Evolutionary conservation across 2,329 filamentous ascomycete species (phyloP).

Genomic region (Penicillium hordei): DNA sequence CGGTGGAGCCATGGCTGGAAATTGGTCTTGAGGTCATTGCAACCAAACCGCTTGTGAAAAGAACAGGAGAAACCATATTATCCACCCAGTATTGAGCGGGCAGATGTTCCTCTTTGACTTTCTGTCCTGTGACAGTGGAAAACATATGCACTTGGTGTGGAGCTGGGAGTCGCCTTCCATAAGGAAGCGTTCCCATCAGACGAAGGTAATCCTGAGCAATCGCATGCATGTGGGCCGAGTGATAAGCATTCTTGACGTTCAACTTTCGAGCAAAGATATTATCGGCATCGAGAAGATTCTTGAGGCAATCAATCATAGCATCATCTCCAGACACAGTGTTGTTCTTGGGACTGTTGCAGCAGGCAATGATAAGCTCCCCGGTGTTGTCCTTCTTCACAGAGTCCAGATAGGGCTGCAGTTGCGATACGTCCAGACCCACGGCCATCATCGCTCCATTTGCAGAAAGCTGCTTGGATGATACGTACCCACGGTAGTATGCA

Average conservation of each 20-base stretch:
- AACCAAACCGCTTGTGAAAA: slow-evolving; percentile 26
- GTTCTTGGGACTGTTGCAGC: slow-evolving; percentile 31
- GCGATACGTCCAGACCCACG: slow-evolving; percentile 20
- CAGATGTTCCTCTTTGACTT: slow-evolving; percentile 15
- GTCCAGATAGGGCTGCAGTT: slow-evolving; percentile 22
- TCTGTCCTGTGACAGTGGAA: slow-evolving; percentile 27
- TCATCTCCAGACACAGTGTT: slow-evolving; percentile 31
- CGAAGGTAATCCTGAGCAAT: slow-evolving; percentile 28
- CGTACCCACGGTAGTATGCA: slow-evolving; percentile 32
- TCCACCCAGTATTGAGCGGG: slow-evolving; percentile 32
- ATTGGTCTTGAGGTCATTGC: slow-evolving; percentile 7
- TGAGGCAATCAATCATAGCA: slow-evolving; percentile 26
- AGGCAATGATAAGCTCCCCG: slow-evolving; percentile 30
- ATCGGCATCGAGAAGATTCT: slow-evolving; percentile 22
- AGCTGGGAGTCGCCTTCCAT: slow-evolving; percentile 8
- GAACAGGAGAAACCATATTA: slow-evolving; percentile 35
- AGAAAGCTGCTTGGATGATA: slow-evolving; percentile 21
- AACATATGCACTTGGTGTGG: slow-evolving; percentile 25
- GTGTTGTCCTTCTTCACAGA: slow-evolving; percentile 1
- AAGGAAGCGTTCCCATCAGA: slow-evolving; percentile 22
- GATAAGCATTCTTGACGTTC: slow-evolving; percentile 34
- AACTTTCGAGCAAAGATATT: slow-evolving; percentile 31
- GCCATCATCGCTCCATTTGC: slow-evolving; percentile 33
- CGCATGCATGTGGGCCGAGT: slow-evolving; percentile 29
- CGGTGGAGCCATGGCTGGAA: neutral